phyloP scores from a whole-genome alignment of 495 filamentous ascomycete genomes.

The Hypoxylon intermedium region DNA sequence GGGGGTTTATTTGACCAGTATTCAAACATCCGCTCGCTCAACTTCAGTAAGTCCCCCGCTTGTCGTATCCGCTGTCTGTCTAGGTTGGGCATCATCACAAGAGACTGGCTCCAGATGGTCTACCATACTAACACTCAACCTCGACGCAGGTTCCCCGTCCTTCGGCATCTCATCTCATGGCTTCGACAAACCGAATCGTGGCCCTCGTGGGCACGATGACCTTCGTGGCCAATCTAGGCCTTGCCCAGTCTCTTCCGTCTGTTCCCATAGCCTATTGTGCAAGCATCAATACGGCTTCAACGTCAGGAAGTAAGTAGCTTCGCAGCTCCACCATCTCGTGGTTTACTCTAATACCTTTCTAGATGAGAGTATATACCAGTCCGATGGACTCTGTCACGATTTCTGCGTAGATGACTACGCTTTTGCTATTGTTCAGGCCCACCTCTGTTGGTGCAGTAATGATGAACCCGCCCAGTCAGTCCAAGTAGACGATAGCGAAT shows the following conservation, averaged over 20 bases:
- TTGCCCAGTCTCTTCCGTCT: conserved; percentile 39
- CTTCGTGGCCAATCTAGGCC: conserved; percentile 28
- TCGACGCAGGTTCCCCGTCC: conserved; percentile 1
- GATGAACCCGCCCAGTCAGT: conserved; percentile 42
- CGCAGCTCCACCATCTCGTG: background rate
- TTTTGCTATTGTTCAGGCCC: conserved; percentile 49
- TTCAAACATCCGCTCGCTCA: conserved; percentile 23
- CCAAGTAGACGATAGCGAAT: conserved; percentile 44
- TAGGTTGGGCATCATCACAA: conserved; percentile 6
- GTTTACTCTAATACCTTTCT: conserved; percentile 9
- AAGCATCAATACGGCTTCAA: conserved; percentile 49
- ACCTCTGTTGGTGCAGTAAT: conserved; percentile 56
- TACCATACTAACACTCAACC: conserved; percentile 10
- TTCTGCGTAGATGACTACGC: conserved; percentile 48
- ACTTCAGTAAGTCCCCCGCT: conserved; percentile 14
- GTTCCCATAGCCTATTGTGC: conserved; percentile 51
- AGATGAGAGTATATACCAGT: conserved; percentile 54
- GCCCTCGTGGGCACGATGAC: conserved; percentile 22
- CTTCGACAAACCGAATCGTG: conserved; percentile 18
- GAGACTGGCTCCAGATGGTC: background rate
- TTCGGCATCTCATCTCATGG: conserved; percentile 23
- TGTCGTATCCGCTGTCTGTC: background rate
- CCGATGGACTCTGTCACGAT: conserved; percentile 52
- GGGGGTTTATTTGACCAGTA: conserved; percentile 19
- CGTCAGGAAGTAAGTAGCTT: conserved; percentile 41